Evolutionary conservation across 371 early-diverging fungal species (phyloP).

Genomic region (Haplosporangium sp.): DNA sequence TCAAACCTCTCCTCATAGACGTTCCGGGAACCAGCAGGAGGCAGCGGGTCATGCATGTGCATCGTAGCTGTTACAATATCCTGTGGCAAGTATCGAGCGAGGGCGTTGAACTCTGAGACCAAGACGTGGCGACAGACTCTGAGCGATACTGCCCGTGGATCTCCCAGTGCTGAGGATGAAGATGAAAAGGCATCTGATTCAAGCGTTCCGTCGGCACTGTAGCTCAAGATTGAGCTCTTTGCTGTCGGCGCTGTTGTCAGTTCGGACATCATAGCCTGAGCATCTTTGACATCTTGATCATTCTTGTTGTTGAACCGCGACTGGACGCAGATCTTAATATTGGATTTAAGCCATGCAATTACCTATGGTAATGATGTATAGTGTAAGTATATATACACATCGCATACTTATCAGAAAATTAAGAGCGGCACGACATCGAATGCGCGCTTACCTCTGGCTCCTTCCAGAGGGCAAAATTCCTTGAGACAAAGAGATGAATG

Average conservation of each 20-base stretch:
- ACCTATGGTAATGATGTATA: constrained; percentile 24
- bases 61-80: constrained; percentile 63
- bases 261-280: constrained; percentile 8
- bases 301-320: constrained; percentile 30
- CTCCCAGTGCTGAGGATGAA: constrained; percentile 21
- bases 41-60: constrained; percentile 82
- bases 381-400: background rate
- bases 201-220: constrained; percentile 31
- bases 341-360: constrained; percentile 63
- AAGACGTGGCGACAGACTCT: constrained; percentile 80
- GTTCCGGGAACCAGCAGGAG: constrained; percentile 70
- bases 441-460: constrained; percentile 66
- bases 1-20: constrained; percentile 58
- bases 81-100: constrained; percentile 67
- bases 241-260: background rate
- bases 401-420: background rate
- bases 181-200: constrained; percentile 39
- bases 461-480: constrained; percentile 76
- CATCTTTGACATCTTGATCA: constrained; percentile 31
- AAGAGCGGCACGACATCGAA: constrained; percentile 21
- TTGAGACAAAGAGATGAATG: constrained; percentile 66
- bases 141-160: constrained; percentile 60
- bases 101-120: constrained; percentile 70
- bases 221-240: constrained; percentile 17
- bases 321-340: constrained; percentile 39